Base-by-base conservation (phyloP, 1,139 yeast genomes). In the Kodamaea fungicola region DNA sequence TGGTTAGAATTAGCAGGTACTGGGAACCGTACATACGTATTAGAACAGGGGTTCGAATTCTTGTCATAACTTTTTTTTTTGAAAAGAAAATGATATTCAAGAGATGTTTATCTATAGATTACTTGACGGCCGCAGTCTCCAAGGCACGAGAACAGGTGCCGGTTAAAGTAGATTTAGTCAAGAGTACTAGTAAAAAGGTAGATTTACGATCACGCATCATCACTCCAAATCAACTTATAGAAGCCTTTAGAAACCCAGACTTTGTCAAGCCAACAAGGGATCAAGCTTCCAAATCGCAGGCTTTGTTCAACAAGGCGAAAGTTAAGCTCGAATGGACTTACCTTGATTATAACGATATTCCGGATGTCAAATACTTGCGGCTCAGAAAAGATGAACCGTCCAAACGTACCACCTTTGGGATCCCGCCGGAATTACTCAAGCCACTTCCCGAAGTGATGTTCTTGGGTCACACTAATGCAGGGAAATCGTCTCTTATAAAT, bases 391-490 rank as follows among this genome's bases (percentile, higher is more conserved):
- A 36, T 27, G 22, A 30, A 21, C 22, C 27, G 8, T 61, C 8
- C 43, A 45, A 39, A 54, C 46, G 37, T 13, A 37, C 40, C 9
- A 52, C 66, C 1, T 63, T 61, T 44, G 70, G 71, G 0, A 56
- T 64, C 13, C 45, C 42, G 10, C 67, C 69, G 4, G 52, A 48
- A 10, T 46, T 57, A 19, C 49, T 66, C 27, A 49, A 43, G 33
- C 56, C 59, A 9, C 49, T 69, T 10, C 95, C 95, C 0, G 95
- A 87, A 50, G 76, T 87, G 2, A 64, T 83, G 6, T 68, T 88
- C 30, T 52, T 88, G 37, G 96, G 96, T 0, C 76, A 86, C 45
- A 83, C 95, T 35, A 88, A 88, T 50, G 88, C 80, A 2, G 97
- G 97, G 0, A 88, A 88, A 54, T 85, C 95, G 0, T 78, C 94